Evolutionary conservation across 768 basidiomycete species (phyloP), one percentile per base, ranked within the genome.

Genomic region (Collybia mongolica): DNA sequence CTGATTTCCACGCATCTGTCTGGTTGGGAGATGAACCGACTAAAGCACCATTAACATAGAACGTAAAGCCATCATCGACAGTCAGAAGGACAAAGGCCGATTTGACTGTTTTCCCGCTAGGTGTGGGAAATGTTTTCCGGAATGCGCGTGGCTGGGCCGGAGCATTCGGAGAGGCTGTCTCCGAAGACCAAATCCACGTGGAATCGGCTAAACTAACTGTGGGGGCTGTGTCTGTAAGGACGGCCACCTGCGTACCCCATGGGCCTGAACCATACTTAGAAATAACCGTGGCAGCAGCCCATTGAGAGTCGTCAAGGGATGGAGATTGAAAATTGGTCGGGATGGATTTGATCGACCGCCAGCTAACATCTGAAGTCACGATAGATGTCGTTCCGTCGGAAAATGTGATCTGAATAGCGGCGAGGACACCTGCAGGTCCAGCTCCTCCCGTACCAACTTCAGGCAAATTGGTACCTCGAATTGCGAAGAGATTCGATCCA

Each of bases 371-470:
- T 5, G 64, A 60, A 36, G 54, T 44, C 9, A 69, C 38, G 38
- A 55, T 36, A 6, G 60, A 39, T 5, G 61, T 55, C 7, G 62
- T 56, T 1, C 66, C 65, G 51, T 66, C 67, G 24, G 59, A 51
- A 53, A 61, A 65, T 6, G 47, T 58, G 18, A 68, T 52, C 9
- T 54, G 55, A 8, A 64, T 60, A 9, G 63, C 49, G 14, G 60
- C 57, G 28, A 69, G 58, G 36, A 67, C 50, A 4, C 63, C 67
- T 1, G 67, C 69, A 6, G 67, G 61, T 2, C 57, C 48, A n/a
- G 46, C 44, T 24, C 63, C 63, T 18, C 59, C 56, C 2, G 53
- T 54, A 23, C 36, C 48, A 18, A 55, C 53, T 22, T 57, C 61
- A 20, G 52, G 37, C 12, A 57, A 39, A 43, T 69, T 69, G 12